phyloP scores from a whole-genome alignment of 2,329 filamentous ascomycete species.

The Aspergillus viridinutans region DNA sequence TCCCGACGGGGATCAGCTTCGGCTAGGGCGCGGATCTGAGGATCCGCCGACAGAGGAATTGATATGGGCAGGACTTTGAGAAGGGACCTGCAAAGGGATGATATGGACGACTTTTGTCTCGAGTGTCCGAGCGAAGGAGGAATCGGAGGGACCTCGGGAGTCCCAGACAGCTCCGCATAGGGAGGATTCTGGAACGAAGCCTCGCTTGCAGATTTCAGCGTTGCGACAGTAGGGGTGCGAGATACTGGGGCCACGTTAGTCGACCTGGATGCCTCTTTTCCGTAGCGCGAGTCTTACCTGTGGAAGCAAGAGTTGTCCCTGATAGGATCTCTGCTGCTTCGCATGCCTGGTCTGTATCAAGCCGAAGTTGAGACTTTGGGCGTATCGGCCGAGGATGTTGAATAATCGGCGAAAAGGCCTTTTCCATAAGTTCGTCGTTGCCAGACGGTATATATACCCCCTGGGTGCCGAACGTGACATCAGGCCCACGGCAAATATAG shows the following conservation, averaged over 20 bases:
- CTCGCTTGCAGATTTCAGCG: constrained; percentile 19
- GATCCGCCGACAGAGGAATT: constrained; percentile 32
- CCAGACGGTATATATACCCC: constrained; percentile 20
- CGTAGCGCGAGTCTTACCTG: constrained; percentile 16
- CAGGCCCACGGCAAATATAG: constrained; percentile 34
- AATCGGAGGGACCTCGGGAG: constrained; percentile 19
- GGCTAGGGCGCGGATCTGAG: constrained; percentile 34
- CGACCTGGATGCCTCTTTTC: constrained; percentile 11
- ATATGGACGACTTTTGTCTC: constrained; percentile 32
- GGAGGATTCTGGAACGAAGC: constrained; percentile 9
- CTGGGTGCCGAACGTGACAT: constrained; percentile 25
- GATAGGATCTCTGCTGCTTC: constrained; percentile 28
- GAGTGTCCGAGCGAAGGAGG: constrained; percentile 20
- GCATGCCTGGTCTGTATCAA: constrained; percentile 27
- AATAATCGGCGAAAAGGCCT: constrained; percentile 27
- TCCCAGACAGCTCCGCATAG: constrained; percentile 19
- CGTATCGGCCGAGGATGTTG: constrained; percentile 28
- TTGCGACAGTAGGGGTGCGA: constrained; percentile 28
- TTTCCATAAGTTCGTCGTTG: constrained; percentile 18
- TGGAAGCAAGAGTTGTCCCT: constrained; percentile 23
- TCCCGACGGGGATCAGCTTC: constrained; percentile 24
- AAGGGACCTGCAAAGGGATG: constrained; percentile 30
- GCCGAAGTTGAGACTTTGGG: constrained; percentile 25
- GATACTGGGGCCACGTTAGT: constrained; percentile 23
- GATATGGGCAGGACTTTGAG: constrained; percentile 28